Percentiles rank a stretch among this genome's conserved stretches.
Evolutionary conservation across 306 rosid genomes (phyloP).

Genomic region (Cicer cuneatum): DNA sequence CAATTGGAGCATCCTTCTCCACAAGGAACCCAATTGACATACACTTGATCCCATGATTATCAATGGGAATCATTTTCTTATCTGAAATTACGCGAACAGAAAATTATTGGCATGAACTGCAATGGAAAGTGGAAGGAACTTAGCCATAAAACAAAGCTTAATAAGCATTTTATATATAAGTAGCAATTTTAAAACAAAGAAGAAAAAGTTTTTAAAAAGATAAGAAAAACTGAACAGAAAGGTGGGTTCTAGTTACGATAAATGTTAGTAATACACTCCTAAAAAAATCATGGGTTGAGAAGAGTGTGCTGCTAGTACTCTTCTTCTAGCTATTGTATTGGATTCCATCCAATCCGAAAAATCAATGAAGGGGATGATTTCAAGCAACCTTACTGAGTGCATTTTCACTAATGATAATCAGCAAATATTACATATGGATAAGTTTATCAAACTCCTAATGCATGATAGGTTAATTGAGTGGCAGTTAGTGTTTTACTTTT

Average conservation of each 20-base stretch:
- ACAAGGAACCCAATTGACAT: conserved; percentile 97
- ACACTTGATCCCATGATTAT: conserved; percentile 89
- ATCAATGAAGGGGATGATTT: conserved; percentile 27
- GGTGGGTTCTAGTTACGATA: background rate
- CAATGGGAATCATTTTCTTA: conserved; percentile 89
- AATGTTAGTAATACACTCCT: background rate
- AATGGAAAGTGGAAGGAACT: conserved; percentile 23
- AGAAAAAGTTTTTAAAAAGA: background rate
- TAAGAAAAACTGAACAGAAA: conserved; percentile 2
- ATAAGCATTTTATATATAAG: background rate
- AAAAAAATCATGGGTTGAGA: background rate
- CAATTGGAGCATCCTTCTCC: conserved; percentile 87
- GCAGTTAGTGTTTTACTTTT: background rate
- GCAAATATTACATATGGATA: conserved; percentile 6
- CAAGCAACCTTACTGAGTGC: background rate
- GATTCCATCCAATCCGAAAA: conserved; percentile 12
- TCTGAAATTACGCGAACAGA: conserved; percentile 59
- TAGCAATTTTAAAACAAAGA: background rate
- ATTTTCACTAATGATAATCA: background rate
- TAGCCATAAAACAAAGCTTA: conserved; percentile 20
- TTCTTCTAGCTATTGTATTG: conserved; percentile 6
- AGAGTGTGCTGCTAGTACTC: background rate
- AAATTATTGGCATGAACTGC: conserved; percentile 26
- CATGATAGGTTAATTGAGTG: conserved; percentile 15
- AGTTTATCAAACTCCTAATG: background rate